These are phyloP conservation scores for Curvularia hawaiiensis DNA, from an alignment of 2,329 filamentous ascomycete genomes.

Conservation along the genomic window DNA sequence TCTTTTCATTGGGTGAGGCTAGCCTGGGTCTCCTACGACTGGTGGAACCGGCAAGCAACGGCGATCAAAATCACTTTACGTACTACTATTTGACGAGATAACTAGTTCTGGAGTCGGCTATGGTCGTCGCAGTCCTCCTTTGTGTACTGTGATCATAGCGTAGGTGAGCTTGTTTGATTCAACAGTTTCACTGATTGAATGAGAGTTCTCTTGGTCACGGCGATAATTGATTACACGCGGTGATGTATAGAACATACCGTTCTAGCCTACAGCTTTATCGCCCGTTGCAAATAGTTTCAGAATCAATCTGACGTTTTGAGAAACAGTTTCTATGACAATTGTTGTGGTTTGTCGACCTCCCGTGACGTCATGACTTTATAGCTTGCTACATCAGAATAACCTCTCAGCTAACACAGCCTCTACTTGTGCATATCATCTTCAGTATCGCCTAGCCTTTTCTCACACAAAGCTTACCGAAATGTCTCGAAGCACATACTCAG, in stretches of 20 bases:
- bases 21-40: not conserved
- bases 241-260: not conserved
- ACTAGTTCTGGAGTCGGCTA: too few species aligned
- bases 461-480: not conserved
- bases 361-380: constrained; percentile 11
- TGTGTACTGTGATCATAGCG: too few species aligned
- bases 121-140: too few species aligned
- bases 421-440: not conserved
- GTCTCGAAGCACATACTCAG: constrained; percentile 24
- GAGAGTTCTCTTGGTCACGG: not conserved
- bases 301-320: not conserved
- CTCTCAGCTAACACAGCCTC: not conserved
- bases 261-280: not conserved
- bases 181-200: too few species aligned
- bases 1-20: too few species aligned
- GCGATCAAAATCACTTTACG: too few species aligned
- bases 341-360: not conserved
- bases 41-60: too few species aligned
- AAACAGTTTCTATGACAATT: not conserved
- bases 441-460: too few species aligned
- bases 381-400: not conserved
- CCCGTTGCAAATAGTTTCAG: not conserved
- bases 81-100: too few species aligned
- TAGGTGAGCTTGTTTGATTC: too few species aligned
- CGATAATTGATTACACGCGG: not conserved